Evolutionary conservation across 2,329 filamentous ascomycete genomes (phyloP), one percentile per base, ranked within the genome.

Genomic region (Rhinocladiella similis): DNA sequence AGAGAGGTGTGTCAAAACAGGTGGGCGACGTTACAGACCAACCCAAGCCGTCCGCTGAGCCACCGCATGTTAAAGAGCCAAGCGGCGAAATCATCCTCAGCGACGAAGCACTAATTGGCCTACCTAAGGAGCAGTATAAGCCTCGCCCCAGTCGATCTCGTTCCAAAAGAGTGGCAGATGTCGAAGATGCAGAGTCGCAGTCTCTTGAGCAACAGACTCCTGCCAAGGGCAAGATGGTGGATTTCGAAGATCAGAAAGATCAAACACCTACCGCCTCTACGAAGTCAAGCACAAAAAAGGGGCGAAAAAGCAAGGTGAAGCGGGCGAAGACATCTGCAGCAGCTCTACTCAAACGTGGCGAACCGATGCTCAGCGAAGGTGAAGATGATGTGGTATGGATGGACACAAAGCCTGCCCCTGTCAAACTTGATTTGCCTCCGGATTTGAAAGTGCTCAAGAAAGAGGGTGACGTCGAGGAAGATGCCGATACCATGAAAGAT

Each of bases 331-430:
- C 63, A 19, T 63, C 63, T 9, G 63, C 62, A 3, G 62, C 59
- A 36, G 57, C 54, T 5, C 39, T 64, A 12, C 41, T 63, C 33
- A 61, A 57, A 20, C 56, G 54, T 36, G 46, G 39, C 7, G 57
- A 62, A 5, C 54, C 58, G 2, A 62, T 63, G 58, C 46, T 66
- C 12, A 61, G 56, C 47, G 65, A 67, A 20, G 65, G 62, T 29
- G 63, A 63, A 45, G 57, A 65, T 20, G 63, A 66, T 36, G 64
- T 65, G 10, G 48, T 65, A 4, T 65, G 58, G 57, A 53, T 66
- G 54, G 63, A 66, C 33, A 43, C 54, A 7, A 61, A 62, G 47
- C 63, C 64, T 43, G 51, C 62, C 6, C 57, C 57, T 0, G 63
- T 64, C 22, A 65, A 64, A 42, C 19, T 66, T 12, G 60, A 65